Evolutionary conservation across 345 rosid genomes (phyloP).

Genomic region (Sisymbrium altissimum): DNA sequence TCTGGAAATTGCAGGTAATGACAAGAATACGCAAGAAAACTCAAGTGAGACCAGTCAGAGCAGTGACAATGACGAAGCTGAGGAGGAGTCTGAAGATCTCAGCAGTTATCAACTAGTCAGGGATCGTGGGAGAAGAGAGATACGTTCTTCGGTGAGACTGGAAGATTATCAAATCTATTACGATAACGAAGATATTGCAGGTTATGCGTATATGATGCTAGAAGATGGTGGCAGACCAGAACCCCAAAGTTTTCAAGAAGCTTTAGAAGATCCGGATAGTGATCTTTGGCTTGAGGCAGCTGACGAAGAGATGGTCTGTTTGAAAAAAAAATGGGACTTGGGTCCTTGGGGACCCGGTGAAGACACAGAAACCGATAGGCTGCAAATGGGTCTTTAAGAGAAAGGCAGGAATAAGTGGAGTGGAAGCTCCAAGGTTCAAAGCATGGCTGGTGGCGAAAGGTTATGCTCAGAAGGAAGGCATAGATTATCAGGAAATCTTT

Average conservation of each 20-base stretch:
- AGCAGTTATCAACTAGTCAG: neutral
- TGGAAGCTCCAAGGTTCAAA: neutral
- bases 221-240: neutral
- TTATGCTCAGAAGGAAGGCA: neutral
- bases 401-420: neutral
- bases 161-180: neutral
- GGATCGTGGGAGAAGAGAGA: neutral
- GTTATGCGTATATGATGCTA: neutral
- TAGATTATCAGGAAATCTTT: neutral
- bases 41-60: too few species aligned
- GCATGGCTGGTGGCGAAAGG: neutral
- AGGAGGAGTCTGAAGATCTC: too few species aligned
- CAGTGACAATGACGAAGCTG: too few species aligned
- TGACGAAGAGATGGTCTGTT: neutral
- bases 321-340: neutral
- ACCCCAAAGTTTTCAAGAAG: neutral
- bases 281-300: neutral
- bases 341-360: neutral
- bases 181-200: neutral
- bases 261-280: neutral
- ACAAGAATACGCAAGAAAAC: too few species aligned
- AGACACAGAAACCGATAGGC: neutral
- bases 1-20: too few species aligned
- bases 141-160: neutral
- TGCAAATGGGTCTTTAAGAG: neutral